phyloP scores from a whole-genome alignment of 2,329 filamentous ascomycete species.

The Cordyceps militaris region DNA sequence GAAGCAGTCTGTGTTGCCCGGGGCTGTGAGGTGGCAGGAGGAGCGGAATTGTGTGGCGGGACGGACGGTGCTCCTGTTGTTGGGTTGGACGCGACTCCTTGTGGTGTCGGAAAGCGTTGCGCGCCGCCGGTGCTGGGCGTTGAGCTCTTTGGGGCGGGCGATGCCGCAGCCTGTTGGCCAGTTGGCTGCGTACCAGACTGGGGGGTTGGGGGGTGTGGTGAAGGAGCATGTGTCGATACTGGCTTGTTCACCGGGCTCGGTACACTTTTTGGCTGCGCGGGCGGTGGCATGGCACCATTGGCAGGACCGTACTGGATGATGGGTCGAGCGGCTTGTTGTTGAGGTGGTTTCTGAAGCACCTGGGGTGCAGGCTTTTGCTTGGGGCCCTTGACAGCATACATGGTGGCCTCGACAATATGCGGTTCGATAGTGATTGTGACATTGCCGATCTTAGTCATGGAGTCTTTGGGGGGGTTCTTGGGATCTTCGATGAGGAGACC shows the following conservation, averaged over 20 bases:
- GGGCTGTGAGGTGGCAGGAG: not conserved
- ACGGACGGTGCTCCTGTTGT: constrained; percentile 8
- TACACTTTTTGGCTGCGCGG: constrained; percentile 26
- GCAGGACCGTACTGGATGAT: constrained; percentile 61
- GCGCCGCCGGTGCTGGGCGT: not conserved
- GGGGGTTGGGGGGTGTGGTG: not conserved
- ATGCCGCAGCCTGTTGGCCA: not conserved
- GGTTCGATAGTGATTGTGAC: constrained; percentile 73
- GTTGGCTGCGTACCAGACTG: not conserved
- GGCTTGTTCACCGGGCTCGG: constrained; percentile 11
- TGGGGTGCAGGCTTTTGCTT: constrained; percentile 35
- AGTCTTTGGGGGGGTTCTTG: constrained; percentile 62
- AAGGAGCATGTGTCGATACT: not conserved
- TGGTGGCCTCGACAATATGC: constrained; percentile 68
- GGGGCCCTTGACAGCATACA: constrained; percentile 64
- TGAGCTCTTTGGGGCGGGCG: not conserved
- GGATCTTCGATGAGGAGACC: constrained; percentile 55
- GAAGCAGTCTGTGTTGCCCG: not conserved
- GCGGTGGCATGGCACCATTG: constrained; percentile 53
- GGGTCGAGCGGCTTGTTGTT: constrained; percentile 32
- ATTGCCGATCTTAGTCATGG: constrained; percentile 65
- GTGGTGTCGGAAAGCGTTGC: constrained; percentile 7
- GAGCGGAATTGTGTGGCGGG: constrained; percentile 1
- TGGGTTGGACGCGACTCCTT: constrained; percentile 17
- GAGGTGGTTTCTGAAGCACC: constrained; percentile 17